These are phyloP conservation scores for Cardamine occulta DNA, from an alignment of 345 rosid genomes.

Conservation along the genomic window DNA sequence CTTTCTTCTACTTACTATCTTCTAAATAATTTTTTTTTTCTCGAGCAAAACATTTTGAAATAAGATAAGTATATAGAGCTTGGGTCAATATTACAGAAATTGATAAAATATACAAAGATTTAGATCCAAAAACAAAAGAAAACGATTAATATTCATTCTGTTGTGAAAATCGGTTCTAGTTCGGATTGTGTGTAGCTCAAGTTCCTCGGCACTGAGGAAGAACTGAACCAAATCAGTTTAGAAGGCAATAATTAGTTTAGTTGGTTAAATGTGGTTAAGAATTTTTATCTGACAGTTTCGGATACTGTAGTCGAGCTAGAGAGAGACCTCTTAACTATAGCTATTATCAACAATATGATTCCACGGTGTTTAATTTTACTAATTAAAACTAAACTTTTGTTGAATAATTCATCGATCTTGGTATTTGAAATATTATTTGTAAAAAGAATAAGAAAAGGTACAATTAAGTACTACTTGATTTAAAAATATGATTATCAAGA, in stretches of 20 bases:
- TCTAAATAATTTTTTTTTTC: not conserved
- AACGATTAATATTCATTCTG: conserved; percentile 5
- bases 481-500: conserved; percentile 19
- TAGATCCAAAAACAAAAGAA: conserved; percentile 1
- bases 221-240: conserved; percentile 2
- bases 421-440: not conserved
- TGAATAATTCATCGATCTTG: conserved; percentile 24
- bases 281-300: not conserved
- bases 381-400: not conserved
- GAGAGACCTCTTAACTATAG: conserved; percentile 3
- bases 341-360: conserved; percentile 3
- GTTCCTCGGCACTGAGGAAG: not conserved
- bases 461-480: conserved; percentile 32
- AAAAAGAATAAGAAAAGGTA: not conserved
- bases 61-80: not conserved
- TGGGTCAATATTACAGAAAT: not conserved
- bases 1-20: not conserved
- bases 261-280: not conserved
- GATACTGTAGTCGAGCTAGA: conserved; percentile 6
- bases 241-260: conserved; percentile 7
- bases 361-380: not conserved
- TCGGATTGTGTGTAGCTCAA: not conserved
- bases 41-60: not conserved
- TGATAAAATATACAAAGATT: not conserved
- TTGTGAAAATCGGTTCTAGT: conserved; percentile 4